Evolutionary conservation across 495 filamentous ascomycete genomes (phyloP).

Genomic region (Terfezia boudieri): DNA sequence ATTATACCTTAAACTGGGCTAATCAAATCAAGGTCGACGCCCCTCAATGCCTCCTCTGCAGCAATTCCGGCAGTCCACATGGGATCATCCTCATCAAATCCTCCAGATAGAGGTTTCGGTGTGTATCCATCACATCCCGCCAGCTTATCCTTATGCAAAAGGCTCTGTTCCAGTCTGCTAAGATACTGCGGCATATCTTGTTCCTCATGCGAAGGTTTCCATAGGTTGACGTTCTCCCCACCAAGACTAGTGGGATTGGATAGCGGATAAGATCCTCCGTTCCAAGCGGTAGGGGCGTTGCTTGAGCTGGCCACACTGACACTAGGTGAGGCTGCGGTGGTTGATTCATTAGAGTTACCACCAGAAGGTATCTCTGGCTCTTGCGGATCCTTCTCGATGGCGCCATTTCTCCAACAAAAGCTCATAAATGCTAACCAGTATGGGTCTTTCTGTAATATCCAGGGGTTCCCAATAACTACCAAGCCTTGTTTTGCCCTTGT

Average conservation of each 20-base stretch:
- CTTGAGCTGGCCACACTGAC: too few species aligned
- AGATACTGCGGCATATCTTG: slow-evolving; percentile 13
- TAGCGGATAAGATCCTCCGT: not conserved
- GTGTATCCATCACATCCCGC: slow-evolving; percentile 9
- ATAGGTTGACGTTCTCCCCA: slow-evolving; percentile 10
- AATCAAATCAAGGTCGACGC: not conserved
- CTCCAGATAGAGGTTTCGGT: slow-evolving; percentile 10
- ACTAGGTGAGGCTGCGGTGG: too few species aligned
- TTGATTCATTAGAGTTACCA: too few species aligned
- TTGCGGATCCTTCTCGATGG: slow-evolving; percentile 15
- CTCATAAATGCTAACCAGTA: slow-evolving; percentile 26
- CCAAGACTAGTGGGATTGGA: not conserved
- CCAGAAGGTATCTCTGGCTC: not conserved
- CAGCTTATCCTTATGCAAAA: slow-evolving; percentile 15
- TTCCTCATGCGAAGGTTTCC: slow-evolving; percentile 14
- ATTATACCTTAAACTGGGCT: too few species aligned
- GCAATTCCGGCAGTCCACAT: slow-evolving; percentile 18
- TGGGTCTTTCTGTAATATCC: slow-evolving; percentile 24
- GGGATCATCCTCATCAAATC: slow-evolving; percentile 18
- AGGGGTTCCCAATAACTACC: slow-evolving; percentile 29
- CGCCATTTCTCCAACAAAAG: slow-evolving; percentile 21
- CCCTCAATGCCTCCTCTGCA: slow-evolving; percentile 15
- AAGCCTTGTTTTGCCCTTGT: slow-evolving; percentile 32
- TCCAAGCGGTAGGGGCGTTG: too few species aligned
- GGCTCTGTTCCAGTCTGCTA: slow-evolving; percentile 14